Conservation (phyloP, 2,329 filamentous ascomycete species). For the Dothideomycetidae sp. region DNA sequence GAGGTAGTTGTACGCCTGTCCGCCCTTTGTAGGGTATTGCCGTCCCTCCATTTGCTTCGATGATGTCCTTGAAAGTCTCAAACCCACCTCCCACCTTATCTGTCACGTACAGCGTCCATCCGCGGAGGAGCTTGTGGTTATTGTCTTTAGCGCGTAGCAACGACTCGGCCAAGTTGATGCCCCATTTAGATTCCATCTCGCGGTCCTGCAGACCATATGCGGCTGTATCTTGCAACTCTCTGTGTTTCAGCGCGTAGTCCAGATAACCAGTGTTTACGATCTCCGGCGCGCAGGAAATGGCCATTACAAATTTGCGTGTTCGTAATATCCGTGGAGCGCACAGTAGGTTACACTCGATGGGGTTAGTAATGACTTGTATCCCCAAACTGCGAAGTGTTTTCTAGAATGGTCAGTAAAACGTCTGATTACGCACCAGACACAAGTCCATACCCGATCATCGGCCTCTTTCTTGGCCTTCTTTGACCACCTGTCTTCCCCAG, state of each 20-base stretch:
- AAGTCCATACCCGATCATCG: slow-evolving; percentile 62
- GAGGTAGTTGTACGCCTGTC: slow-evolving; percentile 44
- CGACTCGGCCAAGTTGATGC: slow-evolving; percentile 54
- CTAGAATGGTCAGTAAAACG: slow-evolving; percentile 30
- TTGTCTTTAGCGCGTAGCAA: slow-evolving; percentile 60
- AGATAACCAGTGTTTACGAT: slow-evolving; percentile 69
- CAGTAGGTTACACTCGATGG: slow-evolving; percentile 65
- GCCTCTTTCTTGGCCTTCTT: slow-evolving; percentile 60
- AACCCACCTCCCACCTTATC: slow-evolving; percentile 64
- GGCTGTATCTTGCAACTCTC: slow-evolving; percentile 45
- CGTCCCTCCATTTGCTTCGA: slow-evolving; percentile 73
- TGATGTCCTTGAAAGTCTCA: slow-evolving; percentile 74
- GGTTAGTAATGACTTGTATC: slow-evolving; percentile 65
- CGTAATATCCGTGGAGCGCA: slow-evolving; percentile 77
- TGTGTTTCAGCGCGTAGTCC: slow-evolving; percentile 56
- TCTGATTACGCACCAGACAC: not conserved
- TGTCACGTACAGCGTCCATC: slow-evolving; percentile 73
- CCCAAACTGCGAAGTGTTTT: slow-evolving; percentile 70
- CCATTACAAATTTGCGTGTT: slow-evolving; percentile 85
- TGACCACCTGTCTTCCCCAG: slow-evolving; percentile 73
- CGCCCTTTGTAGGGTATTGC: slow-evolving; percentile 60
- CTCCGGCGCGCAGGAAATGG: slow-evolving; percentile 64
- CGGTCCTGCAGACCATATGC: slow-evolving; percentile 57
- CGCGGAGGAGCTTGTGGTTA: slow-evolving; percentile 58
- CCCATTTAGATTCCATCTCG: slow-evolving; percentile 56